Evolutionary conservation across 1,284 basidiomycete genomes (phyloP), one percentile per base, ranked within the genome.

Genomic region (Macrocybe sp.): DNA sequence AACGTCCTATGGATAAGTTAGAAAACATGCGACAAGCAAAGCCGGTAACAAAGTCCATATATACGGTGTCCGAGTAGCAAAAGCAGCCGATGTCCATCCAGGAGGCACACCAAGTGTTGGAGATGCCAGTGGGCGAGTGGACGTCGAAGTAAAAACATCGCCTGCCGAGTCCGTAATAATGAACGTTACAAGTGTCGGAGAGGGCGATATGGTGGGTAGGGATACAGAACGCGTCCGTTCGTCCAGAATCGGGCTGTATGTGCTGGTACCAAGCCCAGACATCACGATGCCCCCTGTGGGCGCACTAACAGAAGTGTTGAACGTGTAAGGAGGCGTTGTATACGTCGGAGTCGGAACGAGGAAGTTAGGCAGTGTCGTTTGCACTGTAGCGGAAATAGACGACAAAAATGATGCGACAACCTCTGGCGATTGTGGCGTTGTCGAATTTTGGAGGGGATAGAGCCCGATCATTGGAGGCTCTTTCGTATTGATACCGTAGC

Each of bases 291-390:
- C 74, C 6, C 83, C 80, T 32, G 71, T 64, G 12, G 67, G 58
- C 8, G 75, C 83, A 37, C 73, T 55, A 41, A 85, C 64, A 4
- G 88, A 83, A 0, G 85, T 77, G 55, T 87, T 87, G 64, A 92
- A 87, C 7, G 74, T 63, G 62, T 92, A 94, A 0, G 78, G 51
- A 0, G 85, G 82, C 0, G 82, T 83, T 3, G 79, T 74, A 53
- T 76, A 79, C 1, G 79, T 73, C 0, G 86, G 87, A 4, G 85
- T 82, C 0, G 83, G 59, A 39, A 94, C 68, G 4, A 87, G 67
- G 52, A 73, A 83, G 66, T 93, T 93, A 1, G 92, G 92, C 0
- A 93, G 69, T 3, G 75, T 81, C 0, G 90, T 91, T 11, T 72
- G 61, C 43, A 90, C 64, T 0, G 83, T 85, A 1, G 81, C 79